Base-by-base conservation (phyloP, 441 rosid species). In the Aleurites moluccanus region DNA sequence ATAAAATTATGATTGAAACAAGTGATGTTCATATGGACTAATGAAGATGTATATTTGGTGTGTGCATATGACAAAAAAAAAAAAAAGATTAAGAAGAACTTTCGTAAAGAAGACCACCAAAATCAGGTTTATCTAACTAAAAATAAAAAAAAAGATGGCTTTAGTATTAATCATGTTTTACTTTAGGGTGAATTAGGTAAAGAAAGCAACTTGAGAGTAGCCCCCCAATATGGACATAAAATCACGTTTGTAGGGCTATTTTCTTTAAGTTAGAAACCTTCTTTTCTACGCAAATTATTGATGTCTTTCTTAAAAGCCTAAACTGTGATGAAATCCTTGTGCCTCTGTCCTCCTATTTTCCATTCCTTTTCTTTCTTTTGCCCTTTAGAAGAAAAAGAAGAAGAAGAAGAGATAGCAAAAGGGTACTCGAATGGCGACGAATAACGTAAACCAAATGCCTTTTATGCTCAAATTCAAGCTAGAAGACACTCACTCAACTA, bases 221-320 rank as follows among this genome's bases (percentile, higher is more conserved):
- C 28, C 16, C 28, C 16, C 70, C 45, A n/a, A 59, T 40, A 60
- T 62, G 59, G 63, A 64, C 45, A 38, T 18, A n/a, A 42, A 67
- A 57, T 69, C 86, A 80, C 70, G 72, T 73, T 70, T 73, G 20
- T 28, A 71, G 50, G n/a, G 38, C 67, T 61, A 53, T 74, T 47
- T 70, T 72, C 59, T 69, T 68, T 27, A 4, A 64, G 70, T 40
- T 76, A 74, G 79, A 65, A 79, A 44, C 81, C 87, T 87, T 84
- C 81, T 83, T 79, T 82, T 77, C 42, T 65, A 77, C 85, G 87
- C 82, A 82, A 80, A 83, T 81, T 66, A 78, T 81, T 78, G 76
- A 47, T 55, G 49, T 79, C 80, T 75, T 84, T 81, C 91, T 85
- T 69, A 84, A 87, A 89, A 89, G 88, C 85, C 83, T 82, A 81